Evolutionary conservation across 805 yeast genomes (phyloP).

Genomic region (Spathaspora hagerdaliae): DNA sequence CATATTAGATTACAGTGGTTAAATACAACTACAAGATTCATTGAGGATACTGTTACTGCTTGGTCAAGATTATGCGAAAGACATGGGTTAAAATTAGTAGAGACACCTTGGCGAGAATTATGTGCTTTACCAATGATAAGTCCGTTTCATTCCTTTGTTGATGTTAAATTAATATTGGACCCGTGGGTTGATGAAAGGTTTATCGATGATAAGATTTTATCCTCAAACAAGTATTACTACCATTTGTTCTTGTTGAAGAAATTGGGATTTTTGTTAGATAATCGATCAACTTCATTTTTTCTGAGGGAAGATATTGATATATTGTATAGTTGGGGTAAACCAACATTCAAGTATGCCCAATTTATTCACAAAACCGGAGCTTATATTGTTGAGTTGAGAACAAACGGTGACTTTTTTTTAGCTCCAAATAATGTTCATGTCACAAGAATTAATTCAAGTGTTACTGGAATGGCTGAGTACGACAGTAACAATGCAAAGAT

Average conservation of each 20-base stretch:
- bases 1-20: constrained; percentile 92
- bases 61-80: constrained; percentile 85
- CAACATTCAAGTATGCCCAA: constrained; percentile 77
- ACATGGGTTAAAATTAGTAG: constrained; percentile 74
- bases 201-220: constrained; percentile 33
- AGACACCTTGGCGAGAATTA: constrained; percentile 87
- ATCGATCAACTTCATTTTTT: constrained; percentile 66
- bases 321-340: constrained; percentile 87
- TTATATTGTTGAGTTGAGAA: constrained; percentile 81
- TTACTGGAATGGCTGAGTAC: constrained; percentile 7
- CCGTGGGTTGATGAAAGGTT: constrained; percentile 69
- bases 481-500: constrained; percentile 23
- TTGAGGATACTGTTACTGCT: constrained; percentile 29
- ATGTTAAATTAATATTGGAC: constrained; percentile 58
- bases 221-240: constrained; percentile 62
- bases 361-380: constrained; percentile 88
- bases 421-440: constrained; percentile 87
- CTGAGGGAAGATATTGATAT: constrained; percentile 57
- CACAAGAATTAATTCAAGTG: constrained; percentile 57
- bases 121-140: constrained; percentile 70
- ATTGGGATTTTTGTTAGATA: constrained; percentile 77
- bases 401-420: constrained; percentile 70
- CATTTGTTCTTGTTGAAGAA: constrained; percentile 69
- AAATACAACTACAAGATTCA: constrained; percentile 73
- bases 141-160: constrained; percentile 86